phyloP scores from a whole-genome alignment of 73 alveolate genomes.

The Paramecium sexaurelia region DNA sequence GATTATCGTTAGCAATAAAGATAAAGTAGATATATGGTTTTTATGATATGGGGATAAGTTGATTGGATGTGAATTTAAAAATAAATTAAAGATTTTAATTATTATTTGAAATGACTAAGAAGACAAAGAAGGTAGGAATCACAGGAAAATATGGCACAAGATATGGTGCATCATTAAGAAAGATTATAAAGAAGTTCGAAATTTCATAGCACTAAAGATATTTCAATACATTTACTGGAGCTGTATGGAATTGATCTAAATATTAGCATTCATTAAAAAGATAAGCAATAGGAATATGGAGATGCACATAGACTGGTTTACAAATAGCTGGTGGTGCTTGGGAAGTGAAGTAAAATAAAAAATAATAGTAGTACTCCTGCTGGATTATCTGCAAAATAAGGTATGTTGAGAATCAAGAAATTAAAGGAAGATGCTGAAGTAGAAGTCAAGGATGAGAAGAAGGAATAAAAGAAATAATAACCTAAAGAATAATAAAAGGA shows the following conservation, averaged over 20 bases:
- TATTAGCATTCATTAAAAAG: conserved; percentile 80
- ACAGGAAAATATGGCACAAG: conserved; percentile 97
- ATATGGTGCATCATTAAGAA: conserved; percentile 93
- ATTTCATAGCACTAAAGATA: conserved; percentile 88
- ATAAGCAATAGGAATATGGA: conserved; percentile 92
- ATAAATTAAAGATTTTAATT: conserved; percentile 52
- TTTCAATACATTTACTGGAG: conserved; percentile 94
- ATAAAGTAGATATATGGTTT: neutral
- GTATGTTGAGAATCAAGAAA: conserved; percentile 81
- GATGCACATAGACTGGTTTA: conserved; percentile 83
- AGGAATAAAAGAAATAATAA: conserved; percentile 1
- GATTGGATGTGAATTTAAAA: neutral
- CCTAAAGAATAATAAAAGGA: neutral
- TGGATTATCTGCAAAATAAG: conserved; percentile 81
- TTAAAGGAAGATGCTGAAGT: conserved; percentile 84
- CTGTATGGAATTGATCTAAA: conserved; percentile 58
- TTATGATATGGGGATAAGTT: neutral
- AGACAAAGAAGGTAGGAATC: conserved; percentile 97
- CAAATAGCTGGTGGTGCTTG: conserved; percentile 91
- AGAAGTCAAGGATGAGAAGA: conserved; percentile 59
- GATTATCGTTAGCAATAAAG: too few species aligned
- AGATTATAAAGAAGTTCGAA: conserved; percentile 95
- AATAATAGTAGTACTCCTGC: conserved; percentile 72
- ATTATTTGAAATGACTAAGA: conserved; percentile 74
- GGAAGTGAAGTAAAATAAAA: conserved; percentile 68